Evolutionary conservation across 257 asterid species (phyloP).

Genomic region (Handroanthus guayacan): DNA sequence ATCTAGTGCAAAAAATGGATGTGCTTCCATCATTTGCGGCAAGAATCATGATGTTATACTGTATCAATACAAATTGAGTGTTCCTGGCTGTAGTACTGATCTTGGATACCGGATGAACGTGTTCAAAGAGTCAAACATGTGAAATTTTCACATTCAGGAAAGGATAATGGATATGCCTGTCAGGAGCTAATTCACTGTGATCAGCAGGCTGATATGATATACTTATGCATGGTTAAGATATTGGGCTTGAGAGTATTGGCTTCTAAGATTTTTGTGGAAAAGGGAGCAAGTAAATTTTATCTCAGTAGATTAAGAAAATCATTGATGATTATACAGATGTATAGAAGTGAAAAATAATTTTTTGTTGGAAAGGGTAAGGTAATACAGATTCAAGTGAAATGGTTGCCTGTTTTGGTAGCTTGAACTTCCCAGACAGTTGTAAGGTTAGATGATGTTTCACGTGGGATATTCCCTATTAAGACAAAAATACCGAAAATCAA

Average conservation of each 20-base stretch:
- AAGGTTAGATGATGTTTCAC: background rate
- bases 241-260: background rate
- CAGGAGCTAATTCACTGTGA: conserved; percentile 2
- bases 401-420: background rate
- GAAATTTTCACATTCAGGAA: conserved; percentile 4
- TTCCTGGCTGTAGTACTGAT: conserved; percentile 6
- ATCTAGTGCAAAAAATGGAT: conserved; percentile 18
- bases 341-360: background rate
- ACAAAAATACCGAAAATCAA: conserved; percentile 11
- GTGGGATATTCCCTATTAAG: background rate
- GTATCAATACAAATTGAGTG: background rate
- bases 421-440: background rate
- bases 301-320: background rate
- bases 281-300: background rate
- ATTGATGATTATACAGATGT: background rate
- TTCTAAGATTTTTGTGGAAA: background rate
- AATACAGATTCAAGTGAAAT: background rate
- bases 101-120: conserved; percentile 19
- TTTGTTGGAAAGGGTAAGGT: background rate
- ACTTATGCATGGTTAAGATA: background rate
- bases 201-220: background rate
- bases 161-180: background rate
- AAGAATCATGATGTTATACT: conserved; percentile 4
- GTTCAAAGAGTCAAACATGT: background rate
- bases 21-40: background rate